phyloP scores from a whole-genome alignment of 352 stramenopile genomes.

The Phytophthora pinifolia region DNA sequence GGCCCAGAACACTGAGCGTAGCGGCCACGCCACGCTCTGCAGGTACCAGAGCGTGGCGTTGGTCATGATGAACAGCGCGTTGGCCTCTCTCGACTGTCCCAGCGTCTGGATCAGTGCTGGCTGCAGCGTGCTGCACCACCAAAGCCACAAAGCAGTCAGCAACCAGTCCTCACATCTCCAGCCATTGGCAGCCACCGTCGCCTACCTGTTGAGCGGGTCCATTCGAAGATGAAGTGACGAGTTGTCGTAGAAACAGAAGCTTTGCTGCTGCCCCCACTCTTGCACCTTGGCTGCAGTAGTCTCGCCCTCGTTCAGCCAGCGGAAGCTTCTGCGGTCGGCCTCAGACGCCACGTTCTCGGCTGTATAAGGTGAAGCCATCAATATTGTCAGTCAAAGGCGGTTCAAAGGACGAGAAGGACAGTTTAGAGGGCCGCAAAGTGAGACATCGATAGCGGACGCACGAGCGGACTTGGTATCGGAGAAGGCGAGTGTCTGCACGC shows the following conservation, averaged over 20 bases:
- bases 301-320: slow-evolving; percentile 75
- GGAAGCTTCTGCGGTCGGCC: slow-evolving; percentile 25
- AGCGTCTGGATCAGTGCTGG: slow-evolving; percentile 67
- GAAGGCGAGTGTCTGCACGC: not conserved
- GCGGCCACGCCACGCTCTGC: slow-evolving; percentile 51
- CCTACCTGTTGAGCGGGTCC: slow-evolving; percentile 71
- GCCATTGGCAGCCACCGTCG: not conserved
- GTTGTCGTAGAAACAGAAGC: slow-evolving; percentile 81
- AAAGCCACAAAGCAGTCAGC: slow-evolving; percentile 3
- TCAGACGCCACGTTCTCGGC: slow-evolving; percentile 32
- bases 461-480: slow-evolving; percentile 1
- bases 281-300: slow-evolving; percentile 21
- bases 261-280: slow-evolving; percentile 64
- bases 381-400: slow-evolving; percentile 5
- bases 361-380: slow-evolving; percentile 9
- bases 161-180: slow-evolving; percentile 12
- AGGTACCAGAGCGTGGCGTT: slow-evolving; percentile 54
- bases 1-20: slow-evolving; percentile 73
- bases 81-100: slow-evolving; percentile 59
- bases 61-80: slow-evolving; percentile 52
- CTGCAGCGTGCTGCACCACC: slow-evolving; percentile 47
- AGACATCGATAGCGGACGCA: slow-evolving; percentile 3
- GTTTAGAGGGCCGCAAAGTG: not conserved
- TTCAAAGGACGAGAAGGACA: not conserved
- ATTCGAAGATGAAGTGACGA: slow-evolving; percentile 70